These are phyloP conservation scores for Sarcodon sp. DNA, from an alignment of 768 basidiomycete genomes.

Conservation along the genomic window DNA sequence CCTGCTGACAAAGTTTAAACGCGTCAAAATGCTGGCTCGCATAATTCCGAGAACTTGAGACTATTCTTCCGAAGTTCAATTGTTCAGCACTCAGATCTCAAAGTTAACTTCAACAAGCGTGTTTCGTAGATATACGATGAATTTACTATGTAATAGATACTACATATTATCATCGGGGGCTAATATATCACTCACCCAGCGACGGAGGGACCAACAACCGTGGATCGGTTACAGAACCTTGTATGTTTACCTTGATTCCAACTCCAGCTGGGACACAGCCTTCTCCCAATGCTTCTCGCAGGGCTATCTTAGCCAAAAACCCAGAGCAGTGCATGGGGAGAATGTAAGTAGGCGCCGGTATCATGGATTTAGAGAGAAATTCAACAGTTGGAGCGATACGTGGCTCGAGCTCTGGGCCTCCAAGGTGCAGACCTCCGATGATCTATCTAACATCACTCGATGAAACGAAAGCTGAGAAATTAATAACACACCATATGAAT, in stretches of 20 bases:
- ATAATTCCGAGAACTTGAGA: too few relatives aligned
- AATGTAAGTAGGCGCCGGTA: slow-evolving; percentile 54
- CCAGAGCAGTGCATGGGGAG: slow-evolving; percentile 84
- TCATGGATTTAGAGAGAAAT: slow-evolving; percentile 48
- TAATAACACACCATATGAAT: slow-evolving; percentile 51
- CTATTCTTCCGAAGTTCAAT: too few relatives aligned
- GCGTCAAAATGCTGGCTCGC: too few relatives aligned
- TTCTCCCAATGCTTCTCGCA: slow-evolving; percentile 58
- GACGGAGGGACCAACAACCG: slow-evolving; percentile 10
- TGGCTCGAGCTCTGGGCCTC: slow-evolving; percentile 46
- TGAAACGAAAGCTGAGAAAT: background rate
- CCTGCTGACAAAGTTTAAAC: too few relatives aligned
- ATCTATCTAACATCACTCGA: slow-evolving; percentile 28
- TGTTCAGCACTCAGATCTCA: too few relatives aligned
- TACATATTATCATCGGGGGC: too few relatives aligned
- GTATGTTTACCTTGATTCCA: slow-evolving; percentile 50
- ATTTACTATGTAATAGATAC: too few relatives aligned
- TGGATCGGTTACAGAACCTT: slow-evolving; percentile 33
- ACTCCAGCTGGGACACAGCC: slow-evolving; percentile 71
- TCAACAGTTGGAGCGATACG: slow-evolving; percentile 61
- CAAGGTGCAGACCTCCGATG: slow-evolving; percentile 78
- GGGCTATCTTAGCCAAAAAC: slow-evolving; percentile 59
- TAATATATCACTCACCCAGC: slow-evolving; percentile 1
- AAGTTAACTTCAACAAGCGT: too few relatives aligned
- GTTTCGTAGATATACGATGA: background rate